Conservation (phyloP, 345 rosid species). For the Boechera stricta region DNA sequence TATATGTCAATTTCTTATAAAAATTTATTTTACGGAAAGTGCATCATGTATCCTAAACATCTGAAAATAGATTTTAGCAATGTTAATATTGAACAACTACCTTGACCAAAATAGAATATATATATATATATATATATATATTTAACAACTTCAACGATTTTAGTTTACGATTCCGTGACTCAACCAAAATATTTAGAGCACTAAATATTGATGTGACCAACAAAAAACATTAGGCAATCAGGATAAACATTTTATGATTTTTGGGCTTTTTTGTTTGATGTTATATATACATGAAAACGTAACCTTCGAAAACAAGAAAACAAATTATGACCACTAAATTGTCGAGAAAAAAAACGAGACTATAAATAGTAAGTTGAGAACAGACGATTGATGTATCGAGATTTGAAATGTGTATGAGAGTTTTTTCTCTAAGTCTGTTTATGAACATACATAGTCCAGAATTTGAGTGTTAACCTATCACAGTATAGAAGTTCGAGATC, state of each 20-base stretch:
- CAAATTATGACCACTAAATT: not conserved
- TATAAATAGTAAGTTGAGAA: not conserved
- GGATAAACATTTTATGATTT: not conserved
- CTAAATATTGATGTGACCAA: slow-evolving; percentile 20
- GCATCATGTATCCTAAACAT: not conserved
- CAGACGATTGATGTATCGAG: not conserved
- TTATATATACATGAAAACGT: not conserved
- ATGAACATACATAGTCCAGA: slow-evolving; percentile 1
- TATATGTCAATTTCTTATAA: not conserved
- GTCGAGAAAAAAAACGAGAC: not conserved
- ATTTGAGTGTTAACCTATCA: too few species aligned
- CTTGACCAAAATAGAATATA: not conserved
- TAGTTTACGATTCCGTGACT: slow-evolving; percentile 14
- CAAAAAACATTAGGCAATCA: not conserved
- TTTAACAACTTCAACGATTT: slow-evolving; percentile 14
- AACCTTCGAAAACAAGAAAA: not conserved
- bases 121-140: not conserved
- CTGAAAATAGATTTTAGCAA: slow-evolving; percentile 2
- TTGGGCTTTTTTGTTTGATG: not conserved
- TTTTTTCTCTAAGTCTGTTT: not conserved
- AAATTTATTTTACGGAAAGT: not conserved
- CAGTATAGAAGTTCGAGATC: slow-evolving; percentile 1
- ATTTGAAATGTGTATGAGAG: not conserved
- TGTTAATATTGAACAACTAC: slow-evolving; percentile 4
- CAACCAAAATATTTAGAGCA: slow-evolving; percentile 9